Conservation (phyloP, 2,329 filamentous ascomycete genomes). For the Sporothrix phasma region DNA sequence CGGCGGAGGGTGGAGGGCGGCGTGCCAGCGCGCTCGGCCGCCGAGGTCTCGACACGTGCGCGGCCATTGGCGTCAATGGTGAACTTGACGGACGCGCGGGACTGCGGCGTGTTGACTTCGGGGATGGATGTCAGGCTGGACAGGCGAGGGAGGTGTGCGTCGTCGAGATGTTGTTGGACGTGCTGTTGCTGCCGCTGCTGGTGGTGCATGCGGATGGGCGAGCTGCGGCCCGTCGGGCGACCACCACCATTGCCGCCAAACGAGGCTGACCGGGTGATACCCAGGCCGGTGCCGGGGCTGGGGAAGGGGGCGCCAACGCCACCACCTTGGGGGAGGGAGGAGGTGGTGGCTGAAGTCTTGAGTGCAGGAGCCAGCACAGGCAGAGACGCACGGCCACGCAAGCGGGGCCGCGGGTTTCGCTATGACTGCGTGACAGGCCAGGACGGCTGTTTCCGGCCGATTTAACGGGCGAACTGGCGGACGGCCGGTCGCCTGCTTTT, state of each 20-base stretch:
- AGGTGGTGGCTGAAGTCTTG: constrained; percentile 23
- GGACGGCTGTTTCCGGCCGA: constrained; percentile 30
- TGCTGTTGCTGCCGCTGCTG: constrained; percentile 20
- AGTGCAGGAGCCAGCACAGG: constrained; percentile 39
- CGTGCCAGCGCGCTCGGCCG: constrained; percentile 29
- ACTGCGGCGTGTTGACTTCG: constrained; percentile 33
- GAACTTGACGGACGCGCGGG: constrained; percentile 50
- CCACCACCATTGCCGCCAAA: constrained; percentile 26
- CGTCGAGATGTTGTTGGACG: constrained; percentile 14
- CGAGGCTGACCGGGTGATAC: constrained; percentile 29
- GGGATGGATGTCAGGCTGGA: constrained; percentile 49
- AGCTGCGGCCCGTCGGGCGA: constrained; percentile 38
- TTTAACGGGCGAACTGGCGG: constrained; percentile 44
- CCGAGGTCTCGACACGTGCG: constrained; percentile 44
- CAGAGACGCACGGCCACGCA: constrained; percentile 31
- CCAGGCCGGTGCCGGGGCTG: constrained; percentile 20
- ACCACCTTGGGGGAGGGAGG: background rate
- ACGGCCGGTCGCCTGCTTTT: constrained; percentile 33
- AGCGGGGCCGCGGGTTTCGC: constrained; percentile 43
- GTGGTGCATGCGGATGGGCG: constrained; percentile 42
- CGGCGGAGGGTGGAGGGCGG: constrained; percentile 16
- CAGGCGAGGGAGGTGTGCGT: constrained; percentile 37
- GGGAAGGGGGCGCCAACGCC: constrained; percentile 13
- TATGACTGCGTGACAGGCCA: constrained; percentile 44
- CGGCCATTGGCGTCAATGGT: constrained; percentile 53